Evolutionary conservation across 2,329 filamentous ascomycete genomes (phyloP).

Genomic region (Coniochaeta prunicola): DNA sequence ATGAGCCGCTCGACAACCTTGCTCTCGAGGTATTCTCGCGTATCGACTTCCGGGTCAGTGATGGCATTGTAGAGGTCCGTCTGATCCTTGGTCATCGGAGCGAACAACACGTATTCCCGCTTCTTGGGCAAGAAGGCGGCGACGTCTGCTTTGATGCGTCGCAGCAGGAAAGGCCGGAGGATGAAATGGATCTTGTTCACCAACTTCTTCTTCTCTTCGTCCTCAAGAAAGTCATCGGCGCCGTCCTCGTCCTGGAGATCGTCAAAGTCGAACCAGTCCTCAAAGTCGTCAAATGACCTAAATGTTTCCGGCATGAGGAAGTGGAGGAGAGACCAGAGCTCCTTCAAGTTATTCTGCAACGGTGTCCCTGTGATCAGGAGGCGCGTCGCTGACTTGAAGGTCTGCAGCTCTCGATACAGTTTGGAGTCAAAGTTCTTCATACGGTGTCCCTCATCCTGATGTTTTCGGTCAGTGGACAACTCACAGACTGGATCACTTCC

Average conservation of each 20-base stretch:
- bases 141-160: constrained; percentile 88
- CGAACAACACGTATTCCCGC: constrained; percentile 91
- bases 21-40: constrained; percentile 72
- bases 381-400: constrained; percentile 83
- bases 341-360: constrained; percentile 88
- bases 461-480: constrained; percentile 16
- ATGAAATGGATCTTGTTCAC: constrained; percentile 89
- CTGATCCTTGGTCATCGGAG: constrained; percentile 84
- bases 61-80: constrained; percentile 76
- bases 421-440: constrained; percentile 96
- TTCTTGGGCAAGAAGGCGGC: constrained; percentile 90
- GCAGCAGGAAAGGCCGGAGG: constrained; percentile 80
- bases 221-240: constrained; percentile 70
- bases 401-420: constrained; percentile 79
- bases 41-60: constrained; percentile 49
- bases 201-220: constrained; percentile 68
- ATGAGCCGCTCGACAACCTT: constrained; percentile 64
- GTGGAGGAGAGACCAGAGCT: constrained; percentile 90
- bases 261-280: constrained; percentile 95
- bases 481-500: background rate
- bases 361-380: constrained; percentile 93
- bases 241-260: constrained; percentile 78
- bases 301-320: constrained; percentile 92
- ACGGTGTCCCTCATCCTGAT: constrained; percentile 84
- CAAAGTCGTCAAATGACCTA: constrained; percentile 85